Base-by-base conservation (phyloP, 345 rosid species). In the Pugionium cornutum region DNA sequence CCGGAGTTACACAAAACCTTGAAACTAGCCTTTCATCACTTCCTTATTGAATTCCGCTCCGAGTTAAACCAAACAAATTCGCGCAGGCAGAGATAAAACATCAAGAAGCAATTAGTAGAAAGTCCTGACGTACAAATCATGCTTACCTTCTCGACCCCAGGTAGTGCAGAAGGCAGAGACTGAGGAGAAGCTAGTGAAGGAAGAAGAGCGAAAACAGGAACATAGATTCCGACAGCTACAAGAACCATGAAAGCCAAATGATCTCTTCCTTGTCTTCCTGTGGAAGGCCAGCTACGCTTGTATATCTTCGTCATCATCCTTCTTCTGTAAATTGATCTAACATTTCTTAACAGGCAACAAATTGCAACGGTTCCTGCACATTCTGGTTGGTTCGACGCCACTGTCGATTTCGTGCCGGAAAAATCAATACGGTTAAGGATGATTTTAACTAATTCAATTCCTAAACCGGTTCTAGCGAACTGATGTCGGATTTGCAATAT, bases 121-220 rank as follows among this genome's bases (percentile, higher is more conserved):
- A 32, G 36, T 18, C 5, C 8, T 41, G 37, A 27, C 30, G 41
- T 52, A 35, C 4, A 45, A 66, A 58, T n/a, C 53, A n/a, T 44
- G 53, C 54, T 59, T 73, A 81, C 87, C 61, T 69, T 77, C 9
- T 41, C 44, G 69, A 40, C 62, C 9, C 10, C 60, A 46, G 48
- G 63, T 28, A 42, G 40, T 0, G 18, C 59, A 32, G 8, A 55
- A 67, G 74, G 43, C 39, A 63, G 70, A 64, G 34, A 58, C 40
- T 18, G 60, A 68, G 48, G 59, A 43, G 67, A 52, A 18, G 86
- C 29, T 43, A 82, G 74, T 54, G 88, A 81, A 55, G 96, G 88
- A 41, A 83, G 91, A 49, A 82, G 84, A 57, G 84, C 91, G 57
- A 83, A 82, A 72, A 83, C 87, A 1, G 88, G 95, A 68, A 81